Conservation (phyloP, 306 rosid species). For the Prunus dulcis region DNA sequence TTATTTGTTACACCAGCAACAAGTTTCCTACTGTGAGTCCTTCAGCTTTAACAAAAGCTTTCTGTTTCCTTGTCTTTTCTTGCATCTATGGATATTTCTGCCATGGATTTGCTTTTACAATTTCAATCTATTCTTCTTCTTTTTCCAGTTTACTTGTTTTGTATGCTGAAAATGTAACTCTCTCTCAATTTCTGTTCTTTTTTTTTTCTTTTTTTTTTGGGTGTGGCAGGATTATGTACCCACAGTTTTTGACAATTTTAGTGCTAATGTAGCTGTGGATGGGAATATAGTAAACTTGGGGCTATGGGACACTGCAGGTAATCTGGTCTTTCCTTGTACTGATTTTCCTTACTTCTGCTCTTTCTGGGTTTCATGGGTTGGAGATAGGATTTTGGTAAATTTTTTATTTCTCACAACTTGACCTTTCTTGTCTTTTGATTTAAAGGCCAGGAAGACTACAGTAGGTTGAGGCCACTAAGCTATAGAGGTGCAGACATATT, state of each 20-base stretch:
- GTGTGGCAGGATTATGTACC: conserved; percentile 81
- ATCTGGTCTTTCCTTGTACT: conserved; percentile 1
- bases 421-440: conserved; percentile 14
- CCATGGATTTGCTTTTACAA: not conserved
- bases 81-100: conserved; percentile 18
- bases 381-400: conserved; percentile 2
- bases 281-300: conserved; percentile 91
- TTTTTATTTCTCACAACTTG: not conserved
- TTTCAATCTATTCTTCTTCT: not conserved
- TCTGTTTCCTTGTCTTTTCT: conserved; percentile 2
- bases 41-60: conserved; percentile 5
- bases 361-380: conserved; percentile 10
- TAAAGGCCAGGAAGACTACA: conserved; percentile 95
- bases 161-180: no score
- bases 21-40: conserved; percentile 83
- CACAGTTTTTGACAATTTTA: conserved; percentile 93
- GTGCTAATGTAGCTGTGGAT: conserved; percentile 97
- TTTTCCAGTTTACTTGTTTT: not conserved
- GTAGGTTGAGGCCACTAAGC: conserved; percentile 97
- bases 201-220: not conserved
- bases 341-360: not conserved
- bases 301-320: conserved; percentile 99
- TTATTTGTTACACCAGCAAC: conserved; percentile 96
- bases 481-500: conserved; percentile 96
- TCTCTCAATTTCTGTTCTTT: not conserved